Base-by-base conservation (phyloP, 2,329 filamentous ascomycete genomes). In the Didymella exigua region DNA sequence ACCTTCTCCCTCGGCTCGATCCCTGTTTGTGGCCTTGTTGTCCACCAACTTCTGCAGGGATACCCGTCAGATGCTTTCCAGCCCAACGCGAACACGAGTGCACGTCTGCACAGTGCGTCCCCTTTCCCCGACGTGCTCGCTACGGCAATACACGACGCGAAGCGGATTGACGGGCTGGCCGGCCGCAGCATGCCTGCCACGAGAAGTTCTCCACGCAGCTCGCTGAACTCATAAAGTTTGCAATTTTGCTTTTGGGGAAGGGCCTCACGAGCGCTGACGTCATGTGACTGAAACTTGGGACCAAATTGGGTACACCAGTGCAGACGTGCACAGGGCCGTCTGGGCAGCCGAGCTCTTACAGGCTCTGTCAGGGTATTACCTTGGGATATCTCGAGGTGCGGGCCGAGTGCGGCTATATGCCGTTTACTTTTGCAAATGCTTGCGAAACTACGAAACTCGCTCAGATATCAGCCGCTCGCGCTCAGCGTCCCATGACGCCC, bases 381-480 rank as follows among this genome's bases (percentile, higher is more conserved):
- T 27, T 24, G 24, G 30, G 42, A 11, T n/a, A 29, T 18, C 8
- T 16, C 26, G 14, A 26, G 4, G 19, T 26, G 24, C 38, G 38
- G 49, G 16, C 33, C 38, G 27, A 21, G 16, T 44, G 45, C 33
- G 13, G 19, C 34, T 40, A 18, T 5, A 19, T 10, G 14, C 21
- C 36, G 34, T 50, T 24, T 23, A 27, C 34, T 46, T 21, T 30
- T 14, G 23, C 18, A 36, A 18, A n/a, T 19, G 29, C 2, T 38
- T 26, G 26, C n/a, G 16, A 19, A 4, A 30, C 44, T 55, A 55
- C 21, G 54, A 54, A 31, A 45, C 31, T 29, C 49, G 47, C 34
- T 61, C 56, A n/a, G 53, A 48, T 11, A 73, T 56, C 18, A 74
- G 58, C 13, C 59, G 49, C 31, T 71, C 58, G 8, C 61, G 55